A percentile compares a stretch with the other conserved stretches of the same genome.
Conservation (phyloP, 352 stramenopile species). For the Pythium dissotocum region DNA sequence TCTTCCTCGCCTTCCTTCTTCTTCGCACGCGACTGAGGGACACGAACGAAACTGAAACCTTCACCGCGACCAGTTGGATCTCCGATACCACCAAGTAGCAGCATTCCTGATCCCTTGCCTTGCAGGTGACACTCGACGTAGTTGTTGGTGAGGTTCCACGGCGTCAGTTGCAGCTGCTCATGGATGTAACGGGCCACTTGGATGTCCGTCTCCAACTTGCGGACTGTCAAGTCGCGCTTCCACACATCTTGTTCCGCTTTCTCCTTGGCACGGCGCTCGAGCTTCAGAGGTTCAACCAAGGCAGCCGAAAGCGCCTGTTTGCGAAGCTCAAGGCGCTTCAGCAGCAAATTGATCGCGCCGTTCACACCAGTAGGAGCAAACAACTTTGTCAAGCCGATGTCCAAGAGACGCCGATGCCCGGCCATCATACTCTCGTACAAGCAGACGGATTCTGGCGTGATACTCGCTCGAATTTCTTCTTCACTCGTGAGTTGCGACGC, state of each 20-base stretch:
- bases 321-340: slow-evolving; percentile 69
- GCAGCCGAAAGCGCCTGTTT: slow-evolving; percentile 55
- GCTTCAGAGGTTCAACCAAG: slow-evolving; percentile 50
- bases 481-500: slow-evolving; percentile 62
- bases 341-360: slow-evolving; percentile 66
- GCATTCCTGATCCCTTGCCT: slow-evolving; percentile 82
- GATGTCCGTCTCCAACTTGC: slow-evolving; percentile 79
- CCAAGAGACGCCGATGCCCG: slow-evolving; percentile 70
- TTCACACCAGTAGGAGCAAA: slow-evolving; percentile 79
- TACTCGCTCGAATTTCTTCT: slow-evolving; percentile 73
- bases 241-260: slow-evolving; percentile 70
- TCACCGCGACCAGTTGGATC: slow-evolving; percentile 81
- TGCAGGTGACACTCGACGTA: slow-evolving; percentile 87
- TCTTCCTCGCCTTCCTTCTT: slow-evolving; percentile 83
- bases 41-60: slow-evolving; percentile 84
- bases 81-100: slow-evolving; percentile 76
- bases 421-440: slow-evolving; percentile 90
- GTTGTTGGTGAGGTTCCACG: slow-evolving; percentile 86
- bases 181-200: slow-evolving; percentile 82
- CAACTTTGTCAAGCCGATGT: slow-evolving; percentile 80
- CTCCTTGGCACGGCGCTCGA: slow-evolving; percentile 57
- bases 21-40: slow-evolving; percentile 74
- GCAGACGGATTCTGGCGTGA: slow-evolving; percentile 79
- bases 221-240: slow-evolving; percentile 65
- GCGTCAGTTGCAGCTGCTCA: slow-evolving; percentile 75